Evolutionary conservation across 2,329 filamentous ascomycete genomes (phyloP).

Genomic region (Exophiala sp.): DNA sequence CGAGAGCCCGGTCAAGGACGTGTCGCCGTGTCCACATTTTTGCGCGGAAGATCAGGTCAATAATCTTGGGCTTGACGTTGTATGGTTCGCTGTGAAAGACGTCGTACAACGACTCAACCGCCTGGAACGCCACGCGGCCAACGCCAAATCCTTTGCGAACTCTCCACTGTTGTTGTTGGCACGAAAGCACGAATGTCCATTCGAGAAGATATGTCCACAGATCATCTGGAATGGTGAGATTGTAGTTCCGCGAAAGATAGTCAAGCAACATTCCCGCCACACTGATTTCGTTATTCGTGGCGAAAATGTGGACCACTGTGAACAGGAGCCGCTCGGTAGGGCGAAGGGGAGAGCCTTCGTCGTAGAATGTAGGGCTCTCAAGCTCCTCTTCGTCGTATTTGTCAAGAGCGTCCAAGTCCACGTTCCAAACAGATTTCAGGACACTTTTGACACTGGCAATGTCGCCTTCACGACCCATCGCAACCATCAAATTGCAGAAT

Average conservation of each 20-base stretch:
- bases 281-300: slow-evolving; percentile 58
- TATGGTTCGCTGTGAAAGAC: slow-evolving; percentile 56
- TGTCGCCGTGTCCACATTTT: slow-evolving; percentile 8
- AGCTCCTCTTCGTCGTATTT: slow-evolving; percentile 32
- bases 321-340: slow-evolving; percentile 57
- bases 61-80: slow-evolving; percentile 51
- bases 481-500: slow-evolving; percentile 50
- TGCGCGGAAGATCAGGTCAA: slow-evolving; percentile 26
- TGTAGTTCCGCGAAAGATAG: slow-evolving; percentile 56
- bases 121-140: slow-evolving; percentile 36
- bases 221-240: slow-evolving; percentile 50
- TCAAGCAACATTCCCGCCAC: slow-evolving; percentile 56
- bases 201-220: slow-evolving; percentile 63
- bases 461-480: slow-evolving; percentile 50
- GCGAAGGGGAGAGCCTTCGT: slow-evolving; percentile 48
- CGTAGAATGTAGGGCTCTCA: slow-evolving; percentile 38
- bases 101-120: slow-evolving; percentile 52
- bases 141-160: slow-evolving; percentile 34
- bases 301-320: slow-evolving; percentile 62
- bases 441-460: slow-evolving; percentile 43
- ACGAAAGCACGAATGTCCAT: slow-evolving; percentile 58
- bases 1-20: slow-evolving; percentile 6
- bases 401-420: slow-evolving; percentile 44
- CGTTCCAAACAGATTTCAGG: slow-evolving; percentile 50
- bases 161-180: slow-evolving; percentile 34